Percentiles rank a stretch among this genome's conserved stretches.
Evolutionary conservation across 2,329 filamentous ascomycete species (phyloP).

Genomic region (Dichotomopilus funicola): DNA sequence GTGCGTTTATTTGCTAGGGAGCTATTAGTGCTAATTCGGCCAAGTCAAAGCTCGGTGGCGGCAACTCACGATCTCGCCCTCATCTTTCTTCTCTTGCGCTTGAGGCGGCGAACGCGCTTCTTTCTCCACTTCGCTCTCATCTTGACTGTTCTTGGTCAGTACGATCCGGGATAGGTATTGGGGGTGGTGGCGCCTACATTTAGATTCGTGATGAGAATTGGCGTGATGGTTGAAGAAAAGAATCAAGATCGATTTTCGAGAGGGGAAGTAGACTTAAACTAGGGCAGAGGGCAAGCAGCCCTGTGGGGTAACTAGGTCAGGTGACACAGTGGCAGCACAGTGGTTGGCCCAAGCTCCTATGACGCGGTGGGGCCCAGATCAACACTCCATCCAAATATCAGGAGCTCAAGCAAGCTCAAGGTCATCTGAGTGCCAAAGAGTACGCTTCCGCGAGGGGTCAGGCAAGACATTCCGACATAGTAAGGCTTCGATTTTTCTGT

Average conservation of each 20-base stretch:
- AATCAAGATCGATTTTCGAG: slow-evolving; percentile 18
- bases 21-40: slow-evolving; percentile 29
- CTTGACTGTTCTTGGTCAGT: slow-evolving; percentile 38
- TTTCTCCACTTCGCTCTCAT: slow-evolving; percentile 99
- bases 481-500: no score
- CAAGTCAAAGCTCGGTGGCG: not conserved
- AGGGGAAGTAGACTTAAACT: slow-evolving; percentile 23
- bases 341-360: slow-evolving; percentile 17
- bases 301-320: slow-evolving; percentile 24
- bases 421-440: no score
- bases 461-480: no score
- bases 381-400: no score
- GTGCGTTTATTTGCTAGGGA: slow-evolving; percentile 59
- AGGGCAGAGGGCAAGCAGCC: slow-evolving; percentile 25
- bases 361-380: not conserved
- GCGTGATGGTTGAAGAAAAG: slow-evolving; percentile 24
- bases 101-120: slow-evolving; percentile 98
- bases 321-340: slow-evolving; percentile 13
- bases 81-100: slow-evolving; percentile 99
- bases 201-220: slow-evolving; percentile 24
- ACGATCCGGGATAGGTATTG: not conserved
- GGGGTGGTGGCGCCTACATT: slow-evolving; percentile 17
- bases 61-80: slow-evolving; percentile 85
- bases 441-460: no score
- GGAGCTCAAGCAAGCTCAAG: no score